phyloP scores from a whole-genome alignment of 345 rosid species.

The Lepidium didymum region DNA sequence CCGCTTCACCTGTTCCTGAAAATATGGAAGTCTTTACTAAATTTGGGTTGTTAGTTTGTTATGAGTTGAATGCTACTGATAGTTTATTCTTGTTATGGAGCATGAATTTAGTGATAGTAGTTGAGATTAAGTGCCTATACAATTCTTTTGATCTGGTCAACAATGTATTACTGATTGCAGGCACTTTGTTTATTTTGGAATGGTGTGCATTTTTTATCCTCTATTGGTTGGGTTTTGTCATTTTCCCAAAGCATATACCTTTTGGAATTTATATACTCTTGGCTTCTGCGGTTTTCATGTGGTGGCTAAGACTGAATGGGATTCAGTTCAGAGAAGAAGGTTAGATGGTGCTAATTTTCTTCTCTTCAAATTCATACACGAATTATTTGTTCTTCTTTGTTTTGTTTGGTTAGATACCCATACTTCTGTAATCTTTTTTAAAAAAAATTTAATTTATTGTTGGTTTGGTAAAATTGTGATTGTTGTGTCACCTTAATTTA shows the following conservation, averaged over 20 bases:
- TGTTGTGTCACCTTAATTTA: not conserved
- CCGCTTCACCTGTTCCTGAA: not conserved
- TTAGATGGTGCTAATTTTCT: slow-evolving; percentile 22
- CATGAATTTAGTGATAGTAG: not conserved
- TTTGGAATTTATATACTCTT: slow-evolving; percentile 16
- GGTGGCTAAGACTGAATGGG: slow-evolving; percentile 18
- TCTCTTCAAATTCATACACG: slow-evolving; percentile 15
- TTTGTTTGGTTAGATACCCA: not conserved
- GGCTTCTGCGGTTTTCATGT: slow-evolving; percentile 25
- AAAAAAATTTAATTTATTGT: not conserved
- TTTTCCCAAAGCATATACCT: not conserved
- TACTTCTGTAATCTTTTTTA: not conserved
- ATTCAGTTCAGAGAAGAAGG: slow-evolving; percentile 16
- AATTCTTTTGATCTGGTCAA: not conserved
- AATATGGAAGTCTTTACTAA: not conserved
- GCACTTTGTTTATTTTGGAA: slow-evolving; percentile 21
- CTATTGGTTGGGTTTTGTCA: slow-evolving; percentile 13
- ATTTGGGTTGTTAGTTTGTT: not conserved
- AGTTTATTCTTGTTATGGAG: not conserved
- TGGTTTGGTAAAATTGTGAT: not conserved
- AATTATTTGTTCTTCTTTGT: not conserved
- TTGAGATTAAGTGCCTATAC: not conserved
- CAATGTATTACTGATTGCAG: slow-evolving; percentile 16
- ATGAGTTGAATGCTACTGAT: not conserved
- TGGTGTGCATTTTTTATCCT: slow-evolving; percentile 8